Conservation (phyloP, 2,329 filamentous ascomycete genomes). For the Chaetothyriales sp. region DNA sequence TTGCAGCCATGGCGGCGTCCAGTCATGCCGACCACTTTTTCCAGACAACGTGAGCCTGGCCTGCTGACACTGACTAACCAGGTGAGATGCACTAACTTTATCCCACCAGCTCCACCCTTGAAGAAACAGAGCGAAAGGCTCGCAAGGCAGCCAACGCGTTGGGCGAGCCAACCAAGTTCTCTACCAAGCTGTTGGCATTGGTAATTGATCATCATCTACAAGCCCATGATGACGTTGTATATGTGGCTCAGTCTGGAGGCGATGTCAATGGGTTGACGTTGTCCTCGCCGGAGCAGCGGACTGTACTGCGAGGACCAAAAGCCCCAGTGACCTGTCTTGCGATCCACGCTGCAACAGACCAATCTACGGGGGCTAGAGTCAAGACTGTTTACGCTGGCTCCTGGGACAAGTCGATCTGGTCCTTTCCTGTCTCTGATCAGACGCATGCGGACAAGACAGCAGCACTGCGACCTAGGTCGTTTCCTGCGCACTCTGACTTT, state of each 20-base stretch:
- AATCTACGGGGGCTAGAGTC: slow-evolving; percentile 3
- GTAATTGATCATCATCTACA: slow-evolving; percentile 9
- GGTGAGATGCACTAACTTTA: slow-evolving; percentile 18
- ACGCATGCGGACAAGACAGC: slow-evolving; percentile 41
- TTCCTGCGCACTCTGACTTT: slow-evolving; percentile 46
- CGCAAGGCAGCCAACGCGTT: slow-evolving; percentile 65
- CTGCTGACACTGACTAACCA: slow-evolving; percentile 1
- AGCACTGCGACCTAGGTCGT: slow-evolving; percentile 37
- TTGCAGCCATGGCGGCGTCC: slow-evolving; percentile 45
- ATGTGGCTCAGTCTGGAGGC: slow-evolving; percentile 78
- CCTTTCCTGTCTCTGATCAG: slow-evolving; percentile 44
- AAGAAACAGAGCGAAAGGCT: slow-evolving; percentile 46
- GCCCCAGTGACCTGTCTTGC: slow-evolving; percentile 69
- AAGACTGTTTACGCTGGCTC: slow-evolving; percentile 64
- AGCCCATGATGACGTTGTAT: slow-evolving; percentile 35
- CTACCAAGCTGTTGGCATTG: slow-evolving; percentile 73
- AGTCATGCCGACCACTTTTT: slow-evolving; percentile 73
- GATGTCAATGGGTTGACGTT: slow-evolving; percentile 49
- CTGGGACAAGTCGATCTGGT: slow-evolving; percentile 90
- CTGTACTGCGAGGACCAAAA: slow-evolving; percentile 52
- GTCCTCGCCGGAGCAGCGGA: slow-evolving; percentile 11
- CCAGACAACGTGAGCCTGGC: slow-evolving; percentile 59
- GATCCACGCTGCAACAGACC: slow-evolving; percentile 38
- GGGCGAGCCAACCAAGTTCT: slow-evolving; percentile 64
- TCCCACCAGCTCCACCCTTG: slow-evolving; percentile 31